Evolutionary conservation across 2,329 filamentous ascomycete genomes (phyloP).

Genomic region (Daldinia eschscholtzii): DNA sequence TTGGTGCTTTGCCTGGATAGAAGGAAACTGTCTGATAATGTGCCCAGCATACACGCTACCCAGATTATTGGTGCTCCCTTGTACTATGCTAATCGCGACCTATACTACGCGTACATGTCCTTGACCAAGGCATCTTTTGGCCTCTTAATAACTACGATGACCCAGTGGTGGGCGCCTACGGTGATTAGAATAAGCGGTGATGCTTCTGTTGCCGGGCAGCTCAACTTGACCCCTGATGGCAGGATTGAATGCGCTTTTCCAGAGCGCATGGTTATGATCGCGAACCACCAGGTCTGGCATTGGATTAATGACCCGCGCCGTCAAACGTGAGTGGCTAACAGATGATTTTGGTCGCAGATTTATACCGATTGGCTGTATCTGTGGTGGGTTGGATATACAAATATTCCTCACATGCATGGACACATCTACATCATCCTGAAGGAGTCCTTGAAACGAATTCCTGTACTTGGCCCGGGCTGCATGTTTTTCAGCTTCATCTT

Average conservation of each 20-base stretch:
- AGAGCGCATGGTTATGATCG: slow-evolving; percentile 83
- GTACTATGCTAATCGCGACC: slow-evolving; percentile 79
- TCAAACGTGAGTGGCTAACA: slow-evolving; percentile 40
- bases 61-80: slow-evolving; percentile 82
- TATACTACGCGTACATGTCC: slow-evolving; percentile 89
- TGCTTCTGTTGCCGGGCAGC: slow-evolving; percentile 80
- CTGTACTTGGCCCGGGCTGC: slow-evolving; percentile 83
- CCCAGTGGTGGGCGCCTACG: slow-evolving; percentile 89
- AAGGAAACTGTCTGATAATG: slow-evolving; percentile 41
- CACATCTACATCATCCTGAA: slow-evolving; percentile 93
- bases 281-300: slow-evolving; percentile 80
- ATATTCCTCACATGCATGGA: slow-evolving; percentile 80
- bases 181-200: slow-evolving; percentile 87
- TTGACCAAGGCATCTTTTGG: slow-evolving; percentile 88
- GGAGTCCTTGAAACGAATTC: slow-evolving; percentile 85
- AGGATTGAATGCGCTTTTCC: slow-evolving; percentile 83
- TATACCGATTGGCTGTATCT: slow-evolving; percentile 94
- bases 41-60: slow-evolving; percentile 71
- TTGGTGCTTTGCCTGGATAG: slow-evolving; percentile 14
- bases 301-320: not conserved
- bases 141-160: slow-evolving; percentile 81
- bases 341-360: slow-evolving; percentile 61
- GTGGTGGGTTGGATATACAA: slow-evolving; percentile 93
- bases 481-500: slow-evolving; percentile 93
- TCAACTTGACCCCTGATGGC: slow-evolving; percentile 77